Conservation (phyloP, 2,329 filamentous ascomycete genomes). For the Tolypocladium cylindrosporum region DNA sequence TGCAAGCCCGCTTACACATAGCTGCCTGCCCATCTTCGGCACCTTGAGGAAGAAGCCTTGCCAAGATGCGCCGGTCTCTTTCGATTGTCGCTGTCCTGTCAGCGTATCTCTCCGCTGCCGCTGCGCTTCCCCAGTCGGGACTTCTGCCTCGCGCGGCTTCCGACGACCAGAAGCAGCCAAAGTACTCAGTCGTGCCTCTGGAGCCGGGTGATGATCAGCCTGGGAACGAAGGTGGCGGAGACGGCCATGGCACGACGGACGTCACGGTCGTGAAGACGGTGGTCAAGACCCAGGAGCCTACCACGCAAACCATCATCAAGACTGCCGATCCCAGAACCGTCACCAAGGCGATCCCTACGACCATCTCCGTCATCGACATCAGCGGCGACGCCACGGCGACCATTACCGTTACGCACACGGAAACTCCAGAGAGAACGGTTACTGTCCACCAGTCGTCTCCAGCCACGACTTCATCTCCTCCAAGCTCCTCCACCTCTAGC, state of each 20-base stretch:
- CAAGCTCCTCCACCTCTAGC: background rate
- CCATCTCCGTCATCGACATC: slow-evolving; percentile 21
- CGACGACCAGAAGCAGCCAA: slow-evolving; percentile 13
- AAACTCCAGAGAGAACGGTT: background rate
- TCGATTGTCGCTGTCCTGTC: slow-evolving; percentile 19
- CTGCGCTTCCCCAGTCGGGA: slow-evolving; percentile 17
- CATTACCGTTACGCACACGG: slow-evolving; percentile 16
- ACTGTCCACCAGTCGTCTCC: background rate
- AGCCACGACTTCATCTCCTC: slow-evolving; percentile 4
- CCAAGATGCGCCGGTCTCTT: slow-evolving; percentile 20
- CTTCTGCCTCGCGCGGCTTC: slow-evolving; percentile 12
- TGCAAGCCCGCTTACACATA: background rate
- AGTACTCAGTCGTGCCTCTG: slow-evolving; percentile 29
- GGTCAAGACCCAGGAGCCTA: slow-evolving; percentile 15
- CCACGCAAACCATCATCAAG: slow-evolving; percentile 16
- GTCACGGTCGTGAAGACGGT: slow-evolving; percentile 26
- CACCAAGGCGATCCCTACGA: slow-evolving; percentile 17
- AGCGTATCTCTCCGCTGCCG: slow-evolving; percentile 13
- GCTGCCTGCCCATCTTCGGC: background rate
- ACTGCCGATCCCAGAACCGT: slow-evolving; percentile 17
- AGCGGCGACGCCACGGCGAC: slow-evolving; percentile 13
- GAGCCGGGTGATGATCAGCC: slow-evolving; percentile 19
- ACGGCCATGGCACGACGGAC: slow-evolving; percentile 7
- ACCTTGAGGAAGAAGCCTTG: slow-evolving; percentile 6
- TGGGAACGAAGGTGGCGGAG: slow-evolving; percentile 2